These are phyloP conservation scores for Tetrahymena borealis DNA, from an alignment of 73 alveolate species.

Conservation along the genomic window DNA sequence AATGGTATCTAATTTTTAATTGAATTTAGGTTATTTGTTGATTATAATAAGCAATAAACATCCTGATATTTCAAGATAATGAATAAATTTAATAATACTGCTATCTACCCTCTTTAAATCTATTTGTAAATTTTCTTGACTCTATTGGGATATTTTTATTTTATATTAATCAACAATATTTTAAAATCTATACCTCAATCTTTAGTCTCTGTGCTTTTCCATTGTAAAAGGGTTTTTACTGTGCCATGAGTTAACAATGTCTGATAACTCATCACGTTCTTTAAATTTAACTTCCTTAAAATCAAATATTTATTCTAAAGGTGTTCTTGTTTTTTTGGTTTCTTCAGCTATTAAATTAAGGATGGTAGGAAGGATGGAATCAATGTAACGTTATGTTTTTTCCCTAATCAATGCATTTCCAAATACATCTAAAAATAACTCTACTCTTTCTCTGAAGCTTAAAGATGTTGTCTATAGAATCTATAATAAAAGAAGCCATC, in stretches of 20 bases:
- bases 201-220: neutral
- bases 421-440: slow-evolving; percentile 87
- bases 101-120: too few species aligned
- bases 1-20: slow-evolving; percentile 69
- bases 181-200: neutral
- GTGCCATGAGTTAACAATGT: slow-evolving; percentile 30
- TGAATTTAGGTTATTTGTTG: too few species aligned
- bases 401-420: slow-evolving; percentile 90
- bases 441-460: slow-evolving; percentile 76
- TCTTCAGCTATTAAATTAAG: slow-evolving; percentile 79
- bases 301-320: slow-evolving; percentile 54
- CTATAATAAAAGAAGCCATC: slow-evolving; percentile 28
- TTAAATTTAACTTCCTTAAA: slow-evolving; percentile 75
- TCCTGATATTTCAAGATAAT: too few species aligned
- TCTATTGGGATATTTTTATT: too few species aligned
- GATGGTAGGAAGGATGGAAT: slow-evolving; percentile 61
- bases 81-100: too few species aligned
- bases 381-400: slow-evolving; percentile 77
- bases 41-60: too few species aligned
- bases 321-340: slow-evolving; percentile 55
- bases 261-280: slow-evolving; percentile 91
- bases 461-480: slow-evolving; percentile 9
- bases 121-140: too few species aligned
- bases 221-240: neutral
- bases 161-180: too few species aligned